A percentile compares a stretch with the other conserved stretches of the same genome.
phyloP scores from a whole-genome alignment of 176 grass and related monocot species.

The Zizania latifolia region DNA sequence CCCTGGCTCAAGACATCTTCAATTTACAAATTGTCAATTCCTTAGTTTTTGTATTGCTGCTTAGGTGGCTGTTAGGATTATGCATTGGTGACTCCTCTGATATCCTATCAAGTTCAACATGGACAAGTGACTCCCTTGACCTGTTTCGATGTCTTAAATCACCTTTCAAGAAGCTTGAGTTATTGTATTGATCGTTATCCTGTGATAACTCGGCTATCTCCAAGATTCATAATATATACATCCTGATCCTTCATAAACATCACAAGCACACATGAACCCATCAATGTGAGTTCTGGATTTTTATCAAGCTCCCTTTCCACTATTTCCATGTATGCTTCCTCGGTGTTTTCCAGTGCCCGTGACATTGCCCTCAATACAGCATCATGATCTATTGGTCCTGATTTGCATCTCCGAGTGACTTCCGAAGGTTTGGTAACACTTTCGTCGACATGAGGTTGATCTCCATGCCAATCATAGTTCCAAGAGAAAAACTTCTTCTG shows the following conservation, averaged over 20 bases:
- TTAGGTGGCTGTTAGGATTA: constrained; percentile 55
- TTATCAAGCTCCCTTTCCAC: constrained; percentile 75
- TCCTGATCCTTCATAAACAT: constrained; percentile 98
- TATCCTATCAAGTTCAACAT: constrained; percentile 80
- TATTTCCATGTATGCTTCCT: constrained; percentile 82
- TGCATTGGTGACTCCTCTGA: constrained; percentile 86
- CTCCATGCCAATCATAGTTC: constrained; percentile 90
- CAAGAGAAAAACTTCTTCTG: constrained; percentile 82
- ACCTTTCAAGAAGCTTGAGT: constrained; percentile 43
- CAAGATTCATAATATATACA: constrained; percentile 94
- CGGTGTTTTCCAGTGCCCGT: constrained; percentile 69
- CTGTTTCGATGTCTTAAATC: constrained; percentile 49
- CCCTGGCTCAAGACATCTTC: too few relatives aligned
- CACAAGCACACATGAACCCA: constrained; percentile 89
- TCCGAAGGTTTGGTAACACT: constrained; percentile 37
- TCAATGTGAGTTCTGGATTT: constrained; percentile 73
- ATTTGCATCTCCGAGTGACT: constrained; percentile 65
- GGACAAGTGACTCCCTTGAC: constrained; percentile 77
- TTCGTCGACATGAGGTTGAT: constrained; percentile 59
- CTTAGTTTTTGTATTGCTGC: constrained; percentile 53
- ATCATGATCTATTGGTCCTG: constrained; percentile 81
- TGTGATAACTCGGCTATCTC: constrained; percentile 83
- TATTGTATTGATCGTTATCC: constrained; percentile 55
- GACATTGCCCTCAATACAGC: constrained; percentile 77
- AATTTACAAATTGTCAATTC: constrained; percentile 72